phyloP scores from a whole-genome alignment of 345 rosid genomes.

The Heritiera littoralis region DNA sequence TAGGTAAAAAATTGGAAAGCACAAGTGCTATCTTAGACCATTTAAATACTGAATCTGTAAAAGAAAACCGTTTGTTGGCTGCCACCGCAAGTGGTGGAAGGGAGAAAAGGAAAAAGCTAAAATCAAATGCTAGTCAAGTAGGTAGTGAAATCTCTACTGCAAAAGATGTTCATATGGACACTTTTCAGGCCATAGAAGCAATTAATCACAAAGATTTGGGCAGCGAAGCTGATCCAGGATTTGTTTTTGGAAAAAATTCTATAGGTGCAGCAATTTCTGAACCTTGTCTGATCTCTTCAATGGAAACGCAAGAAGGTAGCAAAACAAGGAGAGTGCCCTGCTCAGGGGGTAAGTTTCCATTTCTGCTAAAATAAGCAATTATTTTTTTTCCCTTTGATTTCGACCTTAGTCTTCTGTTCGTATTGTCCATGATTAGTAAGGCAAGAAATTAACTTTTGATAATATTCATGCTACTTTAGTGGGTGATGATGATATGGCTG shows the following conservation, averaged over 20 bases:
- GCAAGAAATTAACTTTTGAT: conserved; percentile 20
- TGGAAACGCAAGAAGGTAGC: conserved; percentile 33
- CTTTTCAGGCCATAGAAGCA: conserved; percentile 17
- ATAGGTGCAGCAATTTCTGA: conserved; percentile 22
- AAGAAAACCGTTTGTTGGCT: neutral
- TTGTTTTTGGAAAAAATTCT: conserved; percentile 7
- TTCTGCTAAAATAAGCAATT: conserved; percentile 6
- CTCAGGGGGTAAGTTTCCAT: conserved; percentile 30
- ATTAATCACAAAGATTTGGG: conserved; percentile 20
- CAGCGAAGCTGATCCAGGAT: conserved; percentile 25
- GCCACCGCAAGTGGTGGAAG: conserved; percentile 21
- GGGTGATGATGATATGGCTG: conserved; percentile 7
- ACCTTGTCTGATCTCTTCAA: conserved; percentile 24
- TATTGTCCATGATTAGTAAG: neutral
- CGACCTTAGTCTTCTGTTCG: neutral
- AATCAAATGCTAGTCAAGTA: conserved; percentile 28
- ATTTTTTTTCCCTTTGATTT: neutral
- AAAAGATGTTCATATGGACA: conserved; percentile 24
- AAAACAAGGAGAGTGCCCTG: conserved; percentile 19
- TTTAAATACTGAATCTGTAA: conserved; percentile 1
- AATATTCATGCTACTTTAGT: conserved; percentile 13
- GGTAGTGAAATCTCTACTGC: conserved; percentile 18
- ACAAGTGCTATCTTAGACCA: conserved; percentile 19
- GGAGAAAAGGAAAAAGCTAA: conserved; percentile 37
- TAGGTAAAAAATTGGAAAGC: conserved; percentile 19